A percentile compares a stretch with the other conserved stretches of the same genome.
These are phyloP conservation scores for Endotrypanum monterogeii DNA, from an alignment of 208 protist species.

Conservation along the genomic window DNA sequence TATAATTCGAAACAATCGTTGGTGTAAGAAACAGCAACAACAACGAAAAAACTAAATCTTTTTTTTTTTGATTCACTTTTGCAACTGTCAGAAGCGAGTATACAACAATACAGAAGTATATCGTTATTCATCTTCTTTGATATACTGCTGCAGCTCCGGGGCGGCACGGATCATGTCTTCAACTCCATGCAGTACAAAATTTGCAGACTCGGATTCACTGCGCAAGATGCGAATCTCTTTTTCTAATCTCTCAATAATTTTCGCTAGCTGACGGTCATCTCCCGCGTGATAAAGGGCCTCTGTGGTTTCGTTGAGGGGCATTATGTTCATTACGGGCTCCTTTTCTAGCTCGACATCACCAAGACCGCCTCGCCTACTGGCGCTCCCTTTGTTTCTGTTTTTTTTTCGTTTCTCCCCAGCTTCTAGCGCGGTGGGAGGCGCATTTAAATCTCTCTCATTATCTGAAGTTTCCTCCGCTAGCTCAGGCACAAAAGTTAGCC, in stretches of 20 bases:
- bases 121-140: slow-evolving; percentile 15
- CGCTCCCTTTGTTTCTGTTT: slow-evolving; percentile 2
- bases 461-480: slow-evolving; percentile 5
- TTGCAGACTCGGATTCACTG: slow-evolving; percentile 8
- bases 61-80: neutral
- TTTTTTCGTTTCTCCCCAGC: neutral
- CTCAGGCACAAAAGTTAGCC: neutral
- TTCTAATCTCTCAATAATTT: slow-evolving; percentile 19
- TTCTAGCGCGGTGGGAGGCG: neutral
- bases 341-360: slow-evolving; percentile 10
- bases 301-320: slow-evolving; percentile 7
- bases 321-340: slow-evolving; percentile 6
- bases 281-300: slow-evolving; percentile 15
- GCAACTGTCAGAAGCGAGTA: neutral
- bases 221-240: slow-evolving; percentile 21
- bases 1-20: too few relatives aligned
- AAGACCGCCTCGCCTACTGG: slow-evolving; percentile 1
- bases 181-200: slow-evolving; percentile 9
- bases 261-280: slow-evolving; percentile 17
- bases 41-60: too few relatives aligned
- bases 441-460: slow-evolving; percentile 8
- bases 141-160: slow-evolving; percentile 11
- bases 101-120: neutral
- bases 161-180: slow-evolving; percentile 5
- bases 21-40: too few relatives aligned